Conservation (phyloP, 495 filamentous ascomycete species). For the Sporormia fimetaria region DNA sequence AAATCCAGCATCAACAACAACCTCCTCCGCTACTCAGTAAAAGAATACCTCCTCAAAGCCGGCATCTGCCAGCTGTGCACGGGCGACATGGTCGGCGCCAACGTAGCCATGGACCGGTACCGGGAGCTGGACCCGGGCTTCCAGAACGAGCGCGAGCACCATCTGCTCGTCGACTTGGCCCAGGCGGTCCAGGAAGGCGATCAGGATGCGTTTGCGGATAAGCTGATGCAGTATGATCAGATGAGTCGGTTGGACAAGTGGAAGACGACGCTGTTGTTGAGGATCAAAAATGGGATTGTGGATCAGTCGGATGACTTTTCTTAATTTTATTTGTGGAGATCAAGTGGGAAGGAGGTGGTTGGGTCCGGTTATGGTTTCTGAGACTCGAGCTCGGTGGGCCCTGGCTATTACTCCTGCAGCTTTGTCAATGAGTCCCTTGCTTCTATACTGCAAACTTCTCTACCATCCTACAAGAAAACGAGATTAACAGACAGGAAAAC, state of each 20-base stretch:
- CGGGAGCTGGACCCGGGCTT: constrained; percentile 72
- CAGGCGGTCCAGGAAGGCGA: constrained; percentile 60
- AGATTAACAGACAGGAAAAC: no score
- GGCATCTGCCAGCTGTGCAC: constrained; percentile 45
- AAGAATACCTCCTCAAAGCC: constrained; percentile 86
- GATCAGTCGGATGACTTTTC: constrained; percentile 65
- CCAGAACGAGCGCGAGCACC: constrained; percentile 59
- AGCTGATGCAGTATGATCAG: constrained; percentile 75
- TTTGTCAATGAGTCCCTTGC: no score
- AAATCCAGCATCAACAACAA: constrained; percentile 59
- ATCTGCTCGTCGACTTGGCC: constrained; percentile 62
- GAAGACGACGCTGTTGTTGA: constrained; percentile 78
- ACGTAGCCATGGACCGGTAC: constrained; percentile 69
- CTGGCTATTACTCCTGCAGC: no score
- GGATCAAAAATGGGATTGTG: constrained; percentile 73
- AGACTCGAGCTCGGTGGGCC: no score
- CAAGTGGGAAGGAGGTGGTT: no score
- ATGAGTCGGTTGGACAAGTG: constrained; percentile 87
- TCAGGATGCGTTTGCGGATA: constrained; percentile 71
- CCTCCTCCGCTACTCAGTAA: constrained; percentile 80
- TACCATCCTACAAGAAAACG: no score
- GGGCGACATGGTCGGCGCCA: constrained; percentile 59
- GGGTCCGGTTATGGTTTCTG: no score
- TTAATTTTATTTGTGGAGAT: no score
- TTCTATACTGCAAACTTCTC: no score